Evolutionary conservation across 129 eudicot species (phyloP), one percentile per base, ranked within the genome.

Genomic region (Escallonia rubra): DNA sequence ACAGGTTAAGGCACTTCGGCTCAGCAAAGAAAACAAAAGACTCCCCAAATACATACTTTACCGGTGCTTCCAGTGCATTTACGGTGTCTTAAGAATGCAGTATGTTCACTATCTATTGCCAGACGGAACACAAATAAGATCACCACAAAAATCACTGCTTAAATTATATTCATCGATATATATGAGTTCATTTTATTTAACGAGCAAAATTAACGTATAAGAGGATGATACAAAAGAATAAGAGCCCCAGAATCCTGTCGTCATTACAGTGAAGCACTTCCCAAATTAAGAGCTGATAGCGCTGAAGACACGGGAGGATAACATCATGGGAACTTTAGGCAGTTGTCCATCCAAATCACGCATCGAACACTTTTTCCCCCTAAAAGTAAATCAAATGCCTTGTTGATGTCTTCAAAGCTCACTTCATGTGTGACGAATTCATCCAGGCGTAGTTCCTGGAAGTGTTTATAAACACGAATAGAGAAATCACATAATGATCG

Each of bases 21-120:
- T 83, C 93, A n/a, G 77, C 65, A 16, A 86, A 75, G 82, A 74
- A 67, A 53, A 80, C 72, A 3, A 72, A 43, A 38, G 78, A 54
- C 15, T 75, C 86, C 50, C 55, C 55, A 4, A 12, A 4, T 3
- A 57, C 38, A 4, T 80, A 84, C 51, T 84, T 77, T 57, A 80
- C 86, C 2, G 90, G 90, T 56, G 86, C 90, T 43, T 84, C 90
- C 6, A 74, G 86, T 74, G 86, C 83, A 43, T 84, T 84, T 54
- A 56, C 67, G 45, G 80, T 83, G 59, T 69, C 83, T 49, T 76
- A 61, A 79, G 71, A 48, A 43, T 58, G 16, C 45, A 66, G 59
- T 52, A 54, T 5, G 16, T 15, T 23, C 34, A 23, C 34, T 23
- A 23, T 0, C 34, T 23, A 10, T 63, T 63, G 10, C 41, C 10